A percentile compares a stretch with the other conserved stretches of the same genome.
phyloP scores from a whole-genome alignment of 345 rosid species.

The Citrus medica region DNA sequence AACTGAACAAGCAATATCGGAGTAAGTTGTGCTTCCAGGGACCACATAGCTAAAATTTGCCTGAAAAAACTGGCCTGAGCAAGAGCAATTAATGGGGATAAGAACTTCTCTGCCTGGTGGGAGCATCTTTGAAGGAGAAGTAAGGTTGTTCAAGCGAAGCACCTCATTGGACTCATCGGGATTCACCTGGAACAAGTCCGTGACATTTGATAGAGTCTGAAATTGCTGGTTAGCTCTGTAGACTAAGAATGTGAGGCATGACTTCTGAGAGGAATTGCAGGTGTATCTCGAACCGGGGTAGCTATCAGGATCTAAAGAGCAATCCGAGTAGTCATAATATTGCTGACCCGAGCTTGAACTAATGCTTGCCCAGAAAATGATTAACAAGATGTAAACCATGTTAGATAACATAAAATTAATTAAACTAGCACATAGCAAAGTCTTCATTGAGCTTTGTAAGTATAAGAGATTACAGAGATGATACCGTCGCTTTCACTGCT shows the following conservation, averaged over 20 bases:
- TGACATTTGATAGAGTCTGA: conserved; percentile 29
- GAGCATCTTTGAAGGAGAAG: conserved; percentile 21
- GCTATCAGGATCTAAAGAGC: conserved; percentile 15
- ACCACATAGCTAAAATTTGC: conserved; percentile 25
- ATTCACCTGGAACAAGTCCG: conserved; percentile 32
- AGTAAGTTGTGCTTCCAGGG: conserved; percentile 12
- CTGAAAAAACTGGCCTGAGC: conserved; percentile 34
- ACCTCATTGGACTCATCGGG: conserved; percentile 10
- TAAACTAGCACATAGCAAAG: not conserved
- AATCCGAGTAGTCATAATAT: conserved; percentile 35
- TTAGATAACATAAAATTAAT: not conserved
- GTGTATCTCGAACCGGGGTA: conserved; percentile 47
- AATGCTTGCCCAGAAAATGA: conserved; percentile 9
- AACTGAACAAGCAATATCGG: conserved; percentile 39
- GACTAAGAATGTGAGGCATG: conserved; percentile 44
- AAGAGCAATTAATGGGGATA: conserved; percentile 39
- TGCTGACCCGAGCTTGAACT: conserved; percentile 32
- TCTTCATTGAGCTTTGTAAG: not conserved
- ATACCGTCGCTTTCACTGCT: not conserved
- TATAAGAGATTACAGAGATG: not conserved
- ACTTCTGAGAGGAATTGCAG: conserved; percentile 25
- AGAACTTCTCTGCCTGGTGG: conserved; percentile 45
- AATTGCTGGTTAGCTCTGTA: conserved; percentile 40
- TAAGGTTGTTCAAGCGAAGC: conserved; percentile 25
- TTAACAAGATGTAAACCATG: conserved; percentile 34